These are phyloP conservation scores for Nigrospora osmanthi DNA, from an alignment of 2,329 filamentous ascomycete species.

Conservation along the genomic window DNA sequence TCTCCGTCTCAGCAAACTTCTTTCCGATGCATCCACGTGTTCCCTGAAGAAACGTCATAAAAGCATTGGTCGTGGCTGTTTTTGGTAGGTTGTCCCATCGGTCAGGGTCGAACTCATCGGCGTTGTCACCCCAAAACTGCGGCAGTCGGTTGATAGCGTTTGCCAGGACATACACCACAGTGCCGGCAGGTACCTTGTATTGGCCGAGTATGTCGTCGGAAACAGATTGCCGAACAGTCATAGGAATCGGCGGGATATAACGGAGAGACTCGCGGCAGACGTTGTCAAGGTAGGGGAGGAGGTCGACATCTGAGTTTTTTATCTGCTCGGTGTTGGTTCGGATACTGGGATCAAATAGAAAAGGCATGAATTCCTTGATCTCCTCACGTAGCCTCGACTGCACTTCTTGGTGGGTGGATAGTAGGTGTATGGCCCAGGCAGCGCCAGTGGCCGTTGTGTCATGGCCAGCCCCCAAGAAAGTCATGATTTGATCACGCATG, in stretches of 20 bases:
- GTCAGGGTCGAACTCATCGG: slow-evolving; percentile 31
- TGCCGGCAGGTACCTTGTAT: slow-evolving; percentile 31
- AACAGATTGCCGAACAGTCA: slow-evolving; percentile 32
- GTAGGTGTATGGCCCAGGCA: slow-evolving; percentile 32
- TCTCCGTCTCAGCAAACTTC: slow-evolving; percentile 22
- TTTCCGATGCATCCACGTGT: slow-evolving; percentile 19
- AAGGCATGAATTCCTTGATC: slow-evolving; percentile 25
- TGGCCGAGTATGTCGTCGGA: slow-evolving; percentile 28
- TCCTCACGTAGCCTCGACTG: slow-evolving; percentile 30
- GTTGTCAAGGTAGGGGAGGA: slow-evolving; percentile 34
- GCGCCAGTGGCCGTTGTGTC: slow-evolving; percentile 35
- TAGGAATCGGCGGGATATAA: slow-evolving; percentile 35
- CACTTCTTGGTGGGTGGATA: slow-evolving; percentile 28
- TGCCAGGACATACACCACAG: slow-evolving; percentile 32
- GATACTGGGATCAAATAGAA: slow-evolving; percentile 25
- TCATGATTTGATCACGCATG: slow-evolving; percentile 29
- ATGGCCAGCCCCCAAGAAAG: slow-evolving; percentile 32
- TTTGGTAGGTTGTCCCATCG: slow-evolving; percentile 29
- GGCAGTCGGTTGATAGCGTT: slow-evolving; percentile 32
- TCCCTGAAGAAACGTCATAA: slow-evolving; percentile 23
- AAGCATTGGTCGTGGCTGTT: slow-evolving; percentile 25
- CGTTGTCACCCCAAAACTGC: slow-evolving; percentile 29
- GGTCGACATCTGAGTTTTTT: slow-evolving; percentile 26
- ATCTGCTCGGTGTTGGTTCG: slow-evolving; percentile 20
- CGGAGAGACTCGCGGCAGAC: slow-evolving; percentile 37